Base-by-base conservation (phyloP, 225 moss, liverwort and hornwort genomes). In the Pleurozium schreberi region DNA sequence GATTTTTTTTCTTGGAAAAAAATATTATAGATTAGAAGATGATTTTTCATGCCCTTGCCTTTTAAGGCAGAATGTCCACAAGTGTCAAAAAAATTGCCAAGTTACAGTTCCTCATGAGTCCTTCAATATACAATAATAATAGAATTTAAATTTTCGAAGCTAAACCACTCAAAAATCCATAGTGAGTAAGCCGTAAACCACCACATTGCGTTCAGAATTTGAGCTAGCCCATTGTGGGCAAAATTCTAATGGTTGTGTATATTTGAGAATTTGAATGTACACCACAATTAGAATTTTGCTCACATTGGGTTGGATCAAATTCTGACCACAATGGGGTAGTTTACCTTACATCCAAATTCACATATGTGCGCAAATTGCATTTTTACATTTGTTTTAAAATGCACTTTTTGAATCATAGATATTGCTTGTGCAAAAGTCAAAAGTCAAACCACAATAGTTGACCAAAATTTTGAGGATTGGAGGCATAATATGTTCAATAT, bases 331-430 rank as follows among this genome's bases (percentile, higher is more conserved):
- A n/a, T n/a, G n/a, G n/a, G n/a, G n/a, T n/a, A n/a, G n/a, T n/a
- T n/a, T n/a, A n/a, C n/a, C n/a, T n/a, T n/a, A 31, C 31, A 74
- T 31, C 7, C 7, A 49, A 75, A 33, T 2, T 19, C 3, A 5
- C 0, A 49, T 0, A 18, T 74, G 1, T 1, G 2, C 0, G 1
- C 7, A 75, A 75, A 49, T 7, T 19, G 8, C 31, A 74, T 18
- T 49, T 49, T 47, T 12, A 4, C 11, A 33, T 33, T 31, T 4
- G 0, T 33, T 5, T 33, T 19, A 49, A 33, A 49, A 12, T 33
- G 33, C 1, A 49, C 3, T 49, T 0, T 1, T 18, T 7, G 8
- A 49, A 31, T 11, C 11, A 6, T 74, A 30, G 31, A 49, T 31
- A 47, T 49, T 18, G 4, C 0, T 3, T 19, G 1, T 1, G 2